Evolutionary conservation across 495 filamentous ascomycete genomes (phyloP), one percentile per base, ranked within the genome.

Genomic region (Astrothelium subdiscretum): DNA sequence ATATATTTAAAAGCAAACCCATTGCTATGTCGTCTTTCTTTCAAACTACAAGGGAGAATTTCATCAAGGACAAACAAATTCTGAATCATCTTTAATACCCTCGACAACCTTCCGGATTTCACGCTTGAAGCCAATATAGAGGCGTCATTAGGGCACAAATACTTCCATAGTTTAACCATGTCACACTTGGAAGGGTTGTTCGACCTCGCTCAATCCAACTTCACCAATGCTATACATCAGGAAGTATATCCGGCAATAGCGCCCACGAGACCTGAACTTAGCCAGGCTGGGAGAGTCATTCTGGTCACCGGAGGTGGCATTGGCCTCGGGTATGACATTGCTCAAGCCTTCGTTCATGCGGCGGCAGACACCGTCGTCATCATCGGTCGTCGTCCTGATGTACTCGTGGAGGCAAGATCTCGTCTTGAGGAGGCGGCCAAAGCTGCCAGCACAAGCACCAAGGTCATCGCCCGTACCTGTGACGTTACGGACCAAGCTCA

Each of bases 201-300:
- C 20, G 48, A 54, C n/a, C 29, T 54, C 24, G 24, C 48, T 3
- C 26, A 54, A 20, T 27, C 48, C n/a, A 54, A 54, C 48, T 54
- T 54, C 10, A 71, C 79, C 40, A 59, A 59, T 15, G 59, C 62
- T n/a, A 29, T 43, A 22, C 62, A 63, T 27, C 54, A 58, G 38
- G 24, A 31, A 13, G 51, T 35, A 20, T 65, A 65, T 29, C 63
- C 63, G 13, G 44, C 63, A 15, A 65, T 65, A 59, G 26, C 51
- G 4, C 63, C 63, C 13, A 61, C 22, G 15, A 65, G 61, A 26
- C 63, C 63, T 5, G 48, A 32, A 24, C 59, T 61, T 27, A 58
- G 44, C 22, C 59, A 38, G 24, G 29, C 10, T 13, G 51, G 52
- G 29, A 65, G 61, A 57, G 63, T 58, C 32, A 32, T 65, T 31